Evolutionary conservation across 768 basidiomycete genomes (phyloP).

Genomic region (Termitomyces sp.): DNA sequence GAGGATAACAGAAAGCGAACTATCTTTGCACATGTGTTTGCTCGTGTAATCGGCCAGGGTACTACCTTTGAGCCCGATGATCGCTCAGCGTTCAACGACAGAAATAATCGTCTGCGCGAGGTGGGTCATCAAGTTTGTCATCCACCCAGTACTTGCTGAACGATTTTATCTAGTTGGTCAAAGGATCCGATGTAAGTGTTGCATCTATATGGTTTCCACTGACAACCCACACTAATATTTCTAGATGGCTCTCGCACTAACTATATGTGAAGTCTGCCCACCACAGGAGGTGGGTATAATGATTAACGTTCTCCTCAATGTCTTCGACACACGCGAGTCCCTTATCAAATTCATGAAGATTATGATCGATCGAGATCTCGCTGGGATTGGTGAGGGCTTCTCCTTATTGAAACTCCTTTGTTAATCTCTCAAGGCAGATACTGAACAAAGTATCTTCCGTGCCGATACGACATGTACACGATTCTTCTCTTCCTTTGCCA

Average conservation of each 20-base stretch:
- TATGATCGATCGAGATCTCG: constrained; percentile 83
- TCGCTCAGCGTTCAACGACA: constrained; percentile 37
- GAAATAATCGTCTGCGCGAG: constrained; percentile 52
- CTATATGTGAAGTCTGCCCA: constrained; percentile 85
- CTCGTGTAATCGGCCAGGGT: constrained; percentile 73
- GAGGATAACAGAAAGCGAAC: constrained; percentile 60
- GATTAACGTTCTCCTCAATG: constrained; percentile 77
- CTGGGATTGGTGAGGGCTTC: constrained; percentile 53
- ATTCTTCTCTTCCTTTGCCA: constrained; percentile 81
- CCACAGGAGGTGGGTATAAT: constrained; percentile 76
- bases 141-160: not conserved
- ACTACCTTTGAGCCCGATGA: constrained; percentile 68
- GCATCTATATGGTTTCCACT: not conserved
- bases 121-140: constrained; percentile 27
- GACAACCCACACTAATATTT: constrained; percentile 1
- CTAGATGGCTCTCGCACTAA: constrained; percentile 74
- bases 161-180: constrained; percentile 48
- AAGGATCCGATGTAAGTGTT: constrained; percentile 60
- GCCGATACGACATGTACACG: constrained; percentile 85
- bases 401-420: not conserved
- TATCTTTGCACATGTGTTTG: constrained; percentile 83
- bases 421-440: constrained; percentile 40
- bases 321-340: constrained; percentile 74
- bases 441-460: constrained; percentile 78
- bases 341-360: constrained; percentile 72